Base-by-base conservation (phyloP, 371 early-diverging fungal genomes). In the Dipsacomyces acuminosporus region DNA sequence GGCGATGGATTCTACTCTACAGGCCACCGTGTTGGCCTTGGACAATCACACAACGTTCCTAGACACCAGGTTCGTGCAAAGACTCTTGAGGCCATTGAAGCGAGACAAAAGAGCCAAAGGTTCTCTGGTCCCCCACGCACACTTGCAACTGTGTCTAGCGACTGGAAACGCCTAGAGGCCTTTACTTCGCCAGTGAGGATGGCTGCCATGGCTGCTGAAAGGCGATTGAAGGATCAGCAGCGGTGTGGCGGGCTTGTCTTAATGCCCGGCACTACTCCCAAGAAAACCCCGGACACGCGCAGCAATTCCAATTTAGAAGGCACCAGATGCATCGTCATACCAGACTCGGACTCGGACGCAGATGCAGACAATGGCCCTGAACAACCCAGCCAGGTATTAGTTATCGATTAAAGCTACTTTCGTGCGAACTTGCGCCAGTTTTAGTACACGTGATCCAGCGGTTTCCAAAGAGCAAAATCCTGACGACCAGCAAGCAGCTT, bases 1-100 rank as follows among this genome's bases (percentile, higher is more conserved):
- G 67, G 67, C n/a, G 67, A 71, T 15, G 71, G 71, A 41, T 69
- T 69, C 46, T 52, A n/a, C 20, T 55, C 64, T 15, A 18, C 8
- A 0, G 70, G 70, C 4, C 41, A 6, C 15, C 25, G 52, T 6
- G 53, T 69, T 8, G 70, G 64, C 8, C n/a, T 23, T 14, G 62
- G 51, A 2, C 30, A 41, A 3, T 50, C 58, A 40, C 57, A 53
- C 23, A 49, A 53, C 25, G 62, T 36, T 34, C 54, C 67, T 1
- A 19, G 52, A 33, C 48, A 50, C 20, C 22, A 51, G 46, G 25
- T 33, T 35, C 48, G 63, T 11, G 59, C 47, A 19, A 30, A 35
- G 35, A 35, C 59, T 0, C 8, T 48, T 26, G 22, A 23, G 25
- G 59, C 59, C 2, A 19, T 34, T n/a, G 58, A 53, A 44, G 30